Evolutionary conservation across 2,329 filamentous ascomycete species (phyloP), one percentile per base, ranked within the genome.

Genomic region (Truncatella angustata): DNA sequence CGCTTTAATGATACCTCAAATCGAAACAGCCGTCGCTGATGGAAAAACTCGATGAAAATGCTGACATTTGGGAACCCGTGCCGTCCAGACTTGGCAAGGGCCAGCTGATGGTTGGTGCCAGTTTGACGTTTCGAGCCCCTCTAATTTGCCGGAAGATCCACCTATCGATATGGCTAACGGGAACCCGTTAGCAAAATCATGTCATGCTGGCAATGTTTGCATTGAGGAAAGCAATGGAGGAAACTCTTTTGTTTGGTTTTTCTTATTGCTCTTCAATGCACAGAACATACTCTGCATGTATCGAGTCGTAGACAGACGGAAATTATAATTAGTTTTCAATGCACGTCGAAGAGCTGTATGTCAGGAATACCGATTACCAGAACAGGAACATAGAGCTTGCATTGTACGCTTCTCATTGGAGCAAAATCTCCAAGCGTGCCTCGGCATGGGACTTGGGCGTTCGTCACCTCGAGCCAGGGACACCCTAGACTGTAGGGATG

Each of bases 41-140:
- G 37, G 18, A 5, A 40, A 21, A 40, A 40, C 37, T 40, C 16
- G 21, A 40, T 40, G 18, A 40, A 10, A 23, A 21, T 40, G 18
- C 24, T 14, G 37, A 21, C 10, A 21, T 18, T 40, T 21, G 20
- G n/a, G n/a, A n/a, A n/a, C n/a, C n/a, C n/a, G n/a, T n/a, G n/a
- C n/a, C n/a, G n/a, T n/a, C n/a, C n/a, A n/a, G n/a, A n/a, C n/a
- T n/a, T n/a, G n/a, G n/a, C n/a, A n/a, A n/a, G n/a, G n/a, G n/a
- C n/a, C n/a, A n/a, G n/a, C n/a, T n/a, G n/a, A n/a, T n/a, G n/a
- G n/a, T n/a, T n/a, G n/a, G n/a, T n/a, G n/a, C n/a, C n/a, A n/a
- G n/a, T 44, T 24, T 44, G 40, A 44, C 23, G 40, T 44, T 44
- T 44, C 24, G 20, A n/a, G 23, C 40, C 40, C 40, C 40, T 44